Conservation (phyloP, 2,329 filamentous ascomycete species). For the Orbilia brochopaga region DNA sequence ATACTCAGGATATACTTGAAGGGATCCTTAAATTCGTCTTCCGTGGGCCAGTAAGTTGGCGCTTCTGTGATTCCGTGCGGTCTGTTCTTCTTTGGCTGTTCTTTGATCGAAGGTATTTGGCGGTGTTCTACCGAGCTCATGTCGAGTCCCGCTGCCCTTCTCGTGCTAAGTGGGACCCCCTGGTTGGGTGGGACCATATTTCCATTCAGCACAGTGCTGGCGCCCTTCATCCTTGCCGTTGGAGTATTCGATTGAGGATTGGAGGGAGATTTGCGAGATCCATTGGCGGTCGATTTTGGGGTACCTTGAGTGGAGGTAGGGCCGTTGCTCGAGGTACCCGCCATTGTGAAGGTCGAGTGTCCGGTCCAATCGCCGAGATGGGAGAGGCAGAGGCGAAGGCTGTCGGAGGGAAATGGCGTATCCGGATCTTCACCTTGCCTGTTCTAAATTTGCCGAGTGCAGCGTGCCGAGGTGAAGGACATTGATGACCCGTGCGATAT, state of each 20-base stretch:
- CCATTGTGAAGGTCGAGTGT: conserved; percentile 40
- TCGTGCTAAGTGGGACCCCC: conserved; percentile 66
- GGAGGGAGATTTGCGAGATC: conserved; percentile 52
- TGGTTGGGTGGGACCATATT: conserved; percentile 56
- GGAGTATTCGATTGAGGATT: conserved; percentile 52
- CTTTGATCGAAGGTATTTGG: conserved; percentile 76
- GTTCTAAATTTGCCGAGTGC: conserved; percentile 27
- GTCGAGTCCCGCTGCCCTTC: conserved; percentile 74
- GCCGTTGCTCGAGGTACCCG: conserved; percentile 50
- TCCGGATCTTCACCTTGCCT: conserved; percentile 18
- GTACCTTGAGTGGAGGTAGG: conserved; percentile 53
- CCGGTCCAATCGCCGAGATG: conserved; percentile 30
- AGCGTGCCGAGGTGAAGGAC: conserved; percentile 11
- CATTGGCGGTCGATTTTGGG: conserved; percentile 53
- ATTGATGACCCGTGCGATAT: conserved; percentile 30
- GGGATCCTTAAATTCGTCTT: conserved; percentile 93
- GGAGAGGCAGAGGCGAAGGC: conserved; percentile 21
- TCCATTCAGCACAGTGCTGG: conserved; percentile 28
- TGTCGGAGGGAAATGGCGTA: conserved; percentile 7
- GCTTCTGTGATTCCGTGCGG: conserved; percentile 87
- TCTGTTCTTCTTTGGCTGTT: conserved; percentile 76
- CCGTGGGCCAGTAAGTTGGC: conserved; percentile 85
- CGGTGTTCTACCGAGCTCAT: conserved; percentile 88
- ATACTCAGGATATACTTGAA: conserved; percentile 94
- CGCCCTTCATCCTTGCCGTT: conserved; percentile 54